phyloP scores from a whole-genome alignment of 2,329 filamentous ascomycete species.

The Beauveria scarabaeidicola region DNA sequence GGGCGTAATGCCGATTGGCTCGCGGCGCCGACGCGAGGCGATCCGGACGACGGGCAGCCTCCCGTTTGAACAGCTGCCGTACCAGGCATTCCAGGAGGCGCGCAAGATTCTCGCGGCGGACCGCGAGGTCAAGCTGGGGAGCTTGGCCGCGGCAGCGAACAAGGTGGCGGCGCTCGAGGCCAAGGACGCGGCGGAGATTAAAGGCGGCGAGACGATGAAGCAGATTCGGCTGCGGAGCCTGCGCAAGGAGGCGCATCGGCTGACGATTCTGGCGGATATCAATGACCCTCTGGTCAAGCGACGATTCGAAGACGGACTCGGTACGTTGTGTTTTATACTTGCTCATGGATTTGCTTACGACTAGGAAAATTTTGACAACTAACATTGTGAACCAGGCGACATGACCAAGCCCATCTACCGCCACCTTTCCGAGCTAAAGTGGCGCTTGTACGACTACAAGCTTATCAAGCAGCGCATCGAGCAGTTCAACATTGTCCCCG shows the following conservation, averaged over 20 bases:
- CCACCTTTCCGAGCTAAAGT: conserved; percentile 77
- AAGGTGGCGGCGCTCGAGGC: conserved; percentile 61
- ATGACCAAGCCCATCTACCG: conserved; percentile 97
- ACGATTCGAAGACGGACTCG: conserved; percentile 82
- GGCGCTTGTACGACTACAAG: conserved; percentile 72
- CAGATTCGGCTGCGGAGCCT: conserved; percentile 5
- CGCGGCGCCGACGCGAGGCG: conserved; percentile 71
- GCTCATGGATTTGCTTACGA: no score
- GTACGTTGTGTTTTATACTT: conserved; percentile 38
- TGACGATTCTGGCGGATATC: conserved; percentile 88
- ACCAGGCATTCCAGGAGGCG: conserved; percentile 97
- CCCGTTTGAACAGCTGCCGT: conserved; percentile 89
- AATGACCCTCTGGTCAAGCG: conserved; percentile 93
- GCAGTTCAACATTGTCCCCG: conserved; percentile 81
- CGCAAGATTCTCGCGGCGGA: conserved; percentile 74
- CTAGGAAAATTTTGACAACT: background rate
- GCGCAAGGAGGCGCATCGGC: conserved; percentile 51
- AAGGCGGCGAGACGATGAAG: conserved; percentile 38
- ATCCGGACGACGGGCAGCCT: conserved; percentile 56
- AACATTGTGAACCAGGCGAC: conserved; percentile 52
- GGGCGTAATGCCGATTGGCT: conserved; percentile 68
- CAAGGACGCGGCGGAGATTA: conserved; percentile 45
- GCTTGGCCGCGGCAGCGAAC: conserved; percentile 58
- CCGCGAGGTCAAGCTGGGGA: conserved; percentile 67
- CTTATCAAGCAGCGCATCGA: conserved; percentile 77